These are phyloP conservation scores for Acanthamoeba royreba DNA, from an alignment of 208 protist genomes.

Conservation along the genomic window DNA sequence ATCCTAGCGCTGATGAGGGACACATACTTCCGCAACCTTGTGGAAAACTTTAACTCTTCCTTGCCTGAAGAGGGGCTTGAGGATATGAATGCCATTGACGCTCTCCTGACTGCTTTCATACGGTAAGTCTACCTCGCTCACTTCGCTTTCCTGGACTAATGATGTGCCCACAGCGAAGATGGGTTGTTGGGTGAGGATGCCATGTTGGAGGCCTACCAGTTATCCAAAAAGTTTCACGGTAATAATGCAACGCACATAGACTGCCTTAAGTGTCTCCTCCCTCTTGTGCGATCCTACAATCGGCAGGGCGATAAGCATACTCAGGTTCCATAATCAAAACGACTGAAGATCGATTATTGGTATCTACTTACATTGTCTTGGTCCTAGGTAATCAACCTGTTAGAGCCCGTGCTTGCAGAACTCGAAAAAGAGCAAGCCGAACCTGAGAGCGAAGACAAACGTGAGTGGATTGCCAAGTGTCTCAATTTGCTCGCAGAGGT, in stretches of 20 bases:
- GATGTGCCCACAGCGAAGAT: not conserved
- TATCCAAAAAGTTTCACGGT: not conserved
- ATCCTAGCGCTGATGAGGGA: not conserved
- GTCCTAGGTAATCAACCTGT: not conserved
- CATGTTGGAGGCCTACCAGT: not conserved
- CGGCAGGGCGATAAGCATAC: not conserved
- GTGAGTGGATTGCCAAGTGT: slow-evolving; percentile 8
- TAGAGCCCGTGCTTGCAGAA: not conserved
- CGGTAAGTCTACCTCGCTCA: no score
- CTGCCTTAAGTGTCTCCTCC: not conserved
- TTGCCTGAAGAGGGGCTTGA: not conserved
- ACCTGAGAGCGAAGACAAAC: not conserved
- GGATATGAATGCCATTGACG: not conserved
- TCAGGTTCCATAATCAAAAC: no score
- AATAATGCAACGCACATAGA: not conserved
- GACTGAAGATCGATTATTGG: no score
- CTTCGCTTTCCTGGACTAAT: not conserved
- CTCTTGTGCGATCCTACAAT: not conserved
- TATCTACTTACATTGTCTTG: no score
- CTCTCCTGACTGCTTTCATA: no score
- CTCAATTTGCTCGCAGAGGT: not conserved
- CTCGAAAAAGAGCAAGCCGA: not conserved
- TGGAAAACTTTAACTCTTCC: not conserved
- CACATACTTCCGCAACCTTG: not conserved
- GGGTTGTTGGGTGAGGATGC: not conserved